These are phyloP conservation scores for Calocybe indica DNA, from an alignment of 768 basidiomycete genomes.

Conservation along the genomic window DNA sequence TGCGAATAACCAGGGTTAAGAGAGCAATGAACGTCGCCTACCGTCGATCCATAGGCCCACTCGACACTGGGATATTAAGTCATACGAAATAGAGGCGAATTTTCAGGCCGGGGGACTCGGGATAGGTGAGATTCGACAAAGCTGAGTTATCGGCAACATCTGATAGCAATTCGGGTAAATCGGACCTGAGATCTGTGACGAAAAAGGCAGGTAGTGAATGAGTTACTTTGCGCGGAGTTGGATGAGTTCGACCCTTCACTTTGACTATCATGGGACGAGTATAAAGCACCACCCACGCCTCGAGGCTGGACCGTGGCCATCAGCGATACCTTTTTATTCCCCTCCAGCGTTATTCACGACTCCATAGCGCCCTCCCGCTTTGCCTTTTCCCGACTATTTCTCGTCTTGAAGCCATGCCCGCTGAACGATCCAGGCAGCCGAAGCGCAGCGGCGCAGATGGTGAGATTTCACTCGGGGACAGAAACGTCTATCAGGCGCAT, in stretches of 20 bases:
- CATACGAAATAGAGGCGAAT: too few species aligned
- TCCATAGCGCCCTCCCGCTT: conserved; percentile 9
- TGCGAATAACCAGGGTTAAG: too few species aligned
- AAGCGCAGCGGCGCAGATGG: conserved; percentile 30
- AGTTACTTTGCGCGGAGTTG: conserved; percentile 12
- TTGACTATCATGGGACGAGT: conserved; percentile 13
- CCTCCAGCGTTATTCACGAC: conserved; percentile 12
- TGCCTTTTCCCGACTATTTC: conserved; percentile 4
- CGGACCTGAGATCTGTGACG: conserved; percentile 14
- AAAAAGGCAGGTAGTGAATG: conserved; percentile 13
- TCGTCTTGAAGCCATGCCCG: conserved; percentile 33
- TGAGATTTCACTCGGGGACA: too few species aligned
- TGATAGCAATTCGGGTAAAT: conserved; percentile 7
- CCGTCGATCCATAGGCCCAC: too few species aligned
- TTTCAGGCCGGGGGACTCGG: conserved; percentile 12
- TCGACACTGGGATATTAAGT: too few species aligned
- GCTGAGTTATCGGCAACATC: conserved; percentile 11
- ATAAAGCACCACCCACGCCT: conserved; percentile 16
- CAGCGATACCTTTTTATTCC: conserved; percentile 17
- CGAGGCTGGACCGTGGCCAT: conserved; percentile 15
- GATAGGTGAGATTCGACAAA: conserved; percentile 12
- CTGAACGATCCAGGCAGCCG: conserved; percentile 35
- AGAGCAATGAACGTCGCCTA: too few species aligned
- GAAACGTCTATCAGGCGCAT: conserved; percentile 3
- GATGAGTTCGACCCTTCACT: conserved; percentile 10